Conservation (phyloP, 768 basidiomycete species). For the Mycena kentingensis region DNA sequence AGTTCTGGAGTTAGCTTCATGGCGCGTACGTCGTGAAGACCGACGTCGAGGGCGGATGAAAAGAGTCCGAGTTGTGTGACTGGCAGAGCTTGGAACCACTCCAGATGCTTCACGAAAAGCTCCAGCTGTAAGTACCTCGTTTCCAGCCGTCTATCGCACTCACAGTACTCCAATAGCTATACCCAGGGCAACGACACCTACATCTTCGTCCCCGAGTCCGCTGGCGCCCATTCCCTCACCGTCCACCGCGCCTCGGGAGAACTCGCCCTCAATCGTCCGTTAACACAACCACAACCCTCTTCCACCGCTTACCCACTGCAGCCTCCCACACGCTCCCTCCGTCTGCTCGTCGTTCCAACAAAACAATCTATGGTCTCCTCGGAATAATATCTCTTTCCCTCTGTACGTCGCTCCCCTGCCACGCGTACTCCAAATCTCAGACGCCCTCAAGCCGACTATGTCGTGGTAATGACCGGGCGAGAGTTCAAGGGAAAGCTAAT, state of each 20-base stretch:
- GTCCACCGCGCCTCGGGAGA: conserved; percentile 76
- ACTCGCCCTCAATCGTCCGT: conserved; percentile 67
- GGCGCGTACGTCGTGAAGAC: too few relatives aligned
- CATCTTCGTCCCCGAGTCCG: conserved; percentile 68
- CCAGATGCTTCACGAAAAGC: conserved; percentile 68
- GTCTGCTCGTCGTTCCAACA: conserved; percentile 59
- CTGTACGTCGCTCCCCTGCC: conserved; percentile 47
- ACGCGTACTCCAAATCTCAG: conserved; percentile 1
- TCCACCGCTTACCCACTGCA: conserved; percentile 8
- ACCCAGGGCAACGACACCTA: conserved; percentile 73
- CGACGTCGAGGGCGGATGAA: conserved; percentile 29
- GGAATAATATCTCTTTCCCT: conserved; percentile 77
- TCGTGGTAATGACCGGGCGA: conserved; percentile 85
- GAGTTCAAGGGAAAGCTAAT: conserved; percentile 77
- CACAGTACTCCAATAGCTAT: conserved; percentile 48
- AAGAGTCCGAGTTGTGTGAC: conserved; percentile 29
- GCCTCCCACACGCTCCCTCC: conserved; percentile 42
- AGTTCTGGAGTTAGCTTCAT: conserved; percentile 97
- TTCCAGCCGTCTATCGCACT: conserved; percentile 12
- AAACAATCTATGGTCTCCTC: conserved; percentile 72
- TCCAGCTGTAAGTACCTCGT: conserved; percentile 65
- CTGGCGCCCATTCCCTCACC: conserved; percentile 66
- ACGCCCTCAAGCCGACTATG: conserved; percentile 75
- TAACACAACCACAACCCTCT: conserved; percentile 1
- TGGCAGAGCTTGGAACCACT: conserved; percentile 47